Conservation (phyloP, 441 rosid genomes). For the Mallotus japonicus region DNA sequence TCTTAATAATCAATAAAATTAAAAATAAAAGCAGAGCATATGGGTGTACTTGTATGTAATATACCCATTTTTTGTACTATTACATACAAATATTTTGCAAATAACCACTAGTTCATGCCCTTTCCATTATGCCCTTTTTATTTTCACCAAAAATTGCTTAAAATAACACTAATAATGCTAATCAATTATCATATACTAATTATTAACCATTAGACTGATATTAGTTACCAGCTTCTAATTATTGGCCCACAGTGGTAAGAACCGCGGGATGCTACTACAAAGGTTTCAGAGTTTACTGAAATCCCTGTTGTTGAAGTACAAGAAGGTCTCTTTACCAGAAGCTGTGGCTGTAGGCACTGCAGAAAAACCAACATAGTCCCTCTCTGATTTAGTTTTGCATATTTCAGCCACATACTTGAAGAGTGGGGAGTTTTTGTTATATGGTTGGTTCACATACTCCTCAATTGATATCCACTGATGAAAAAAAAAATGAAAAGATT, state of each 20-base stretch:
- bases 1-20: too few relatives aligned
- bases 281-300: conserved; percentile 5
- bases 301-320: conserved; percentile 46
- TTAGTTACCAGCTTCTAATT: too few relatives aligned
- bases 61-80: too few relatives aligned
- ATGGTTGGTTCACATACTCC: conserved; percentile 54
- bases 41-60: too few relatives aligned
- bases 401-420: conserved; percentile 52
- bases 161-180: too few relatives aligned
- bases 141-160: too few relatives aligned
- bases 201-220: too few relatives aligned
- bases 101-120: too few relatives aligned
- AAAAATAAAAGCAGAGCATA: too few relatives aligned
- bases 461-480: conserved; percentile 65
- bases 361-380: conserved; percentile 48
- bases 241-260: background rate
- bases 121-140: too few relatives aligned
- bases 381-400: conserved; percentile 44
- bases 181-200: too few relatives aligned
- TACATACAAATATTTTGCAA: too few relatives aligned
- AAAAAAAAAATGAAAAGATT: background rate
- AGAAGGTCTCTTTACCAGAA: conserved; percentile 37
- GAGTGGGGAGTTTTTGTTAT: conserved; percentile 30
- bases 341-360: conserved; percentile 26
- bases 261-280: background rate